Percentiles rank a stretch among this genome's conserved stretches.
These are phyloP conservation scores for Cinchona pubescens DNA, from an alignment of 257 asterid genomes.

Conservation along the genomic window DNA sequence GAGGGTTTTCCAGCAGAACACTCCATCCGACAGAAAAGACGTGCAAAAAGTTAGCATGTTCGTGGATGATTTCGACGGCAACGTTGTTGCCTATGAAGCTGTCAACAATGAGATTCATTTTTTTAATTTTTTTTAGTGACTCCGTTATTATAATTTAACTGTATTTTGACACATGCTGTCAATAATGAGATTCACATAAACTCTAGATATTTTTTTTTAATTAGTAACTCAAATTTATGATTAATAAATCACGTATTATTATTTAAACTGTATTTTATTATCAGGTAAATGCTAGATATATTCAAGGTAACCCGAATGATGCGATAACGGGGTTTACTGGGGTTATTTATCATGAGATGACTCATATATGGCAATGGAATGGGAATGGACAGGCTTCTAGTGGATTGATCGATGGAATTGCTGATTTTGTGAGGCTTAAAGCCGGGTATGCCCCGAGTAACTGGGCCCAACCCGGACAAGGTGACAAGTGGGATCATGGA, in stretches of 20 bases:
- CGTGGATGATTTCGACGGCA: constrained; percentile 53
- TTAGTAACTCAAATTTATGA: too few relatives aligned
- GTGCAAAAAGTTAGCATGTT: constrained; percentile 34
- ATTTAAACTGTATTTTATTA: too few relatives aligned
- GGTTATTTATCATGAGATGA: constrained; percentile 52
- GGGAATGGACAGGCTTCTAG: constrained; percentile 48
- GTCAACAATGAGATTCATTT: constrained; percentile 43
- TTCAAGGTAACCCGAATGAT: constrained; percentile 32
- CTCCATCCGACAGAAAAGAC: constrained; percentile 31
- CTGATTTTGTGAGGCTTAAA: constrained; percentile 58
- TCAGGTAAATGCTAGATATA: constrained; percentile 50
- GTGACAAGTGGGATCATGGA: constrained; percentile 62
- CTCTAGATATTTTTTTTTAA: too few relatives aligned
- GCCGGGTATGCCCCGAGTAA: constrained; percentile 48
- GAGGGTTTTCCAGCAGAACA: constrained; percentile 43
- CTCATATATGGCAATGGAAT: constrained; percentile 66
- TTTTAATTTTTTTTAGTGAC: too few relatives aligned
- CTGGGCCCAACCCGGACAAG: constrained; percentile 56
- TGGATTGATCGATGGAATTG: constrained; percentile 55
- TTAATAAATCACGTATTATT: too few relatives aligned
- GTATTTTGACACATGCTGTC: too few relatives aligned
- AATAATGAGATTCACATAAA: too few relatives aligned
- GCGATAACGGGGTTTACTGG: constrained; percentile 44
- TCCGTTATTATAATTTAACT: too few relatives aligned
- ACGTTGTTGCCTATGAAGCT: constrained; percentile 45